These are phyloP conservation scores for Ganoderma boninense DNA, from an alignment of 1,284 basidiomycete species.

Conservation along the genomic window DNA sequence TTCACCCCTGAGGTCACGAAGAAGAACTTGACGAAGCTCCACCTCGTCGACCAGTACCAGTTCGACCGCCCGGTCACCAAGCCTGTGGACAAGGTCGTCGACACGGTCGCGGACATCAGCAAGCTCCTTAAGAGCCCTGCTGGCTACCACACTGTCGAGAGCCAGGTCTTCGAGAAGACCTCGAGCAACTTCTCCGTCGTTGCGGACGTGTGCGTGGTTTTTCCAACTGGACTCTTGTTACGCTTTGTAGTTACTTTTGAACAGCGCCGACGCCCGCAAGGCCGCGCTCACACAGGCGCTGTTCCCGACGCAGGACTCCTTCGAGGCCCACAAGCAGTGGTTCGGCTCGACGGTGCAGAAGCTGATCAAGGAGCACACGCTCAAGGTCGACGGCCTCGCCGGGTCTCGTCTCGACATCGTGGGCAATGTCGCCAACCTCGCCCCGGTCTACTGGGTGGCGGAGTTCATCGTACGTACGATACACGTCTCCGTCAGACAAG, in stretches of 20 bases:
- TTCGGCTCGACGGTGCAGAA: slow-evolving; percentile 49
- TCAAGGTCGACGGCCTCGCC: slow-evolving; percentile 43
- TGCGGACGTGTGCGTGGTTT: slow-evolving; percentile 22
- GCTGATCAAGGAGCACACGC: slow-evolving; percentile 50
- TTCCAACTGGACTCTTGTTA: slow-evolving; percentile 12
- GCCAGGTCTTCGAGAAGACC: slow-evolving; percentile 21
- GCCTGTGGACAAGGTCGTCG: slow-evolving; percentile 48
- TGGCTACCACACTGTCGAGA: slow-evolving; percentile 45
- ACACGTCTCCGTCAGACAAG: neutral
- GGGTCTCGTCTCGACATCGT: slow-evolving; percentile 70
- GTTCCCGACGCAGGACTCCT: slow-evolving; percentile 31
- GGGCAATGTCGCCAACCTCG: slow-evolving; percentile 72
- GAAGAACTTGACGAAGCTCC: slow-evolving; percentile 62
- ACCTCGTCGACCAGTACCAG: slow-evolving; percentile 60
- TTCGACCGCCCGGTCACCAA: slow-evolving; percentile 54
- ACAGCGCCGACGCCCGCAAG: slow-evolving; percentile 23
- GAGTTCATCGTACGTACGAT: slow-evolving; percentile 61
- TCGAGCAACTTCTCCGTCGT: slow-evolving; percentile 27
- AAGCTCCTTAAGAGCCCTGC: slow-evolving; percentile 49
- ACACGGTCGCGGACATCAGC: slow-evolving; percentile 52
- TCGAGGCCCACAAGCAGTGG: slow-evolving; percentile 41
- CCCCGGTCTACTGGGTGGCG: slow-evolving; percentile 73
- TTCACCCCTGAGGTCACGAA: slow-evolving; percentile 77
- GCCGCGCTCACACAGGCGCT: slow-evolving; percentile 33
- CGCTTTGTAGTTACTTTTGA: neutral